phyloP scores from a whole-genome alignment of 2,329 filamentous ascomycete species.

The Fusarium lyarnte region DNA sequence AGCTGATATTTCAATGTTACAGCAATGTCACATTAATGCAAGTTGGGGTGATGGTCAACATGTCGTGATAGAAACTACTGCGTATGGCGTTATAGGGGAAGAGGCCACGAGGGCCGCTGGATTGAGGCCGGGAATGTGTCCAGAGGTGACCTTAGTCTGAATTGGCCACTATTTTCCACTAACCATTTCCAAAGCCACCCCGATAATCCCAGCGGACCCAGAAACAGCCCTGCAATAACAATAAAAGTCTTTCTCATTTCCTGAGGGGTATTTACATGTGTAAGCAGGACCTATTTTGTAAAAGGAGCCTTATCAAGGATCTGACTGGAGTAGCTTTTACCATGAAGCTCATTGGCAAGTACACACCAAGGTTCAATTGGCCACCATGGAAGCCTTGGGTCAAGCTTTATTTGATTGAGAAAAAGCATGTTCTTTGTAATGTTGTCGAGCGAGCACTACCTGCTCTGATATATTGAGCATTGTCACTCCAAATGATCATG shows the following conservation, averaged over 20 bases:
- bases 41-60: rapidly evolving
- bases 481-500: no score
- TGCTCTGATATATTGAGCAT: no score
- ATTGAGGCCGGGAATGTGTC: background rate
- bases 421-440: no score
- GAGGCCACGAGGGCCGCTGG: rapidly evolving
- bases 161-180: rapidly evolving
- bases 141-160: rapidly evolving
- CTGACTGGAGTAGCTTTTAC: no score
- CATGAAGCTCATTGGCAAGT: no score
- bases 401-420: no score
- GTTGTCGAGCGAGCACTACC: no score
- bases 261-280: rapidly evolving
- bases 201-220: rapidly evolving
- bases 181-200: rapidly evolving
- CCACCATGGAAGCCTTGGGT: no score
- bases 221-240: background rate
- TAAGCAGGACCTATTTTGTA: background rate
- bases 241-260: background rate
- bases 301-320: background rate
- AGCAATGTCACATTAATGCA: background rate
- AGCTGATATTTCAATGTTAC: background rate
- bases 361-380: no score
- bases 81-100: rapidly evolving
- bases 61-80: background rate